phyloP scores from a whole-genome alignment of 2,329 filamentous ascomycete species.

The Monosporascus sp. region DNA sequence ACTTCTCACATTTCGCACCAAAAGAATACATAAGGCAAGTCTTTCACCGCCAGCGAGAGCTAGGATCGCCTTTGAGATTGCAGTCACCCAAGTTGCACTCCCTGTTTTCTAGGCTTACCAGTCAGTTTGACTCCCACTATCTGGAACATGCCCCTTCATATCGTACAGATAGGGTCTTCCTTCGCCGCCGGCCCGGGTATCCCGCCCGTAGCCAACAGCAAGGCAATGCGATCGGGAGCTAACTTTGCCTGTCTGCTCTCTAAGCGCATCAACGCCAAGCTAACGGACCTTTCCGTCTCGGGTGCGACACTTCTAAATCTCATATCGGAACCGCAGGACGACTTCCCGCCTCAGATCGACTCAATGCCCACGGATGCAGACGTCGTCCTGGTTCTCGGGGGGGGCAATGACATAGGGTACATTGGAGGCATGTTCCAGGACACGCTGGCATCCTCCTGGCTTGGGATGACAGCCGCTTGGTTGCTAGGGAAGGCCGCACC shows the following conservation, averaged over 20 bases:
- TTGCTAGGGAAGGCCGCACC: slow-evolving; percentile 3
- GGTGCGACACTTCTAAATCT: neutral
- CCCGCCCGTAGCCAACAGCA: slow-evolving; percentile 1
- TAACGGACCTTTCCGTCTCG: neutral
- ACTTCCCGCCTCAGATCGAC: slow-evolving; percentile 30
- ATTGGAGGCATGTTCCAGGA: slow-evolving; percentile 30
- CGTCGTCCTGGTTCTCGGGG: slow-evolving; percentile 31
- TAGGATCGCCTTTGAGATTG: no score
- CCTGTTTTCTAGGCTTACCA: no score
- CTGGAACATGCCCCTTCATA: slow-evolving; percentile 2
- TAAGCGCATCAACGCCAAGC: neutral
- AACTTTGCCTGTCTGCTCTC: neutral
- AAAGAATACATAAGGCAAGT: no score
- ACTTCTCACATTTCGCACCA: no score
- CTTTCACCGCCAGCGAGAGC: no score
- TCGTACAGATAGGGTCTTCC: slow-evolving; percentile 4
- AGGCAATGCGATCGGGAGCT: slow-evolving; percentile 2
- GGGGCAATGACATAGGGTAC: slow-evolving; percentile 35
- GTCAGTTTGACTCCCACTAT: no score
- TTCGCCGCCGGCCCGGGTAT: slow-evolving; percentile 7
- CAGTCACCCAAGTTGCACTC: no score
- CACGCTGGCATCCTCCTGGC: slow-evolving; percentile 15
- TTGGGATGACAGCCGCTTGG: slow-evolving; percentile 6
- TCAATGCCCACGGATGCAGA: slow-evolving; percentile 28
- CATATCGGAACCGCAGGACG: neutral